Conservation (phyloP, 129 eudicot genomes). For the Tagetes patula region DNA sequence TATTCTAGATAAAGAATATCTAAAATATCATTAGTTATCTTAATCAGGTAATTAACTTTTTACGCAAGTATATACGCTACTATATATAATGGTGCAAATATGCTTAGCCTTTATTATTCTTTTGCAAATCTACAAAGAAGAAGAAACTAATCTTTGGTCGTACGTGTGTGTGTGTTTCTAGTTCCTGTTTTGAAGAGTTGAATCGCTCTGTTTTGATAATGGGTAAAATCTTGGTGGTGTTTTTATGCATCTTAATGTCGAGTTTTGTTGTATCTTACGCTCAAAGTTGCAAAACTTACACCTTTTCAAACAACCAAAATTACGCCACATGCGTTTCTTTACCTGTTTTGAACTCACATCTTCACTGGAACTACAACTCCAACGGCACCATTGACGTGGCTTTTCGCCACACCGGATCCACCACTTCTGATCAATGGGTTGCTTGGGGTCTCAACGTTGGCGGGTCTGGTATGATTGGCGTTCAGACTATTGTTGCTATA, state of each 20-base stretch:
- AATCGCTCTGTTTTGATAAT: neutral
- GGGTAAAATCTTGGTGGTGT: constrained; percentile 32
- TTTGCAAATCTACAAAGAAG: too few species aligned
- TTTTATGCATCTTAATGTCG: constrained; percentile 31
- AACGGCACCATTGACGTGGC: constrained; percentile 66
- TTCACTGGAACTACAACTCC: constrained; percentile 67
- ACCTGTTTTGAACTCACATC: constrained; percentile 48
- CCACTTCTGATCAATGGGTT: constrained; percentile 54
- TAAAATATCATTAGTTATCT: too few species aligned
- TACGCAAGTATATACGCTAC: too few species aligned
- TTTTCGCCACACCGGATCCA: constrained; percentile 51
- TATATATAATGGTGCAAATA: too few species aligned
- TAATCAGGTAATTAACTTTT: too few species aligned
- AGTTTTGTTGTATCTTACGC: constrained; percentile 34
- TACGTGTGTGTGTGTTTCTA: too few species aligned
- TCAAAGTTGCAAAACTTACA: constrained; percentile 36
- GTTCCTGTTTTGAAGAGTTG: neutral
- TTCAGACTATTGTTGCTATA: constrained; percentile 64
- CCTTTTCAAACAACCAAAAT: constrained; percentile 39
- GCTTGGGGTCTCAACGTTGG: constrained; percentile 62
- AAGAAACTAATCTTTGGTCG: too few species aligned
- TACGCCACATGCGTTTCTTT: constrained; percentile 47
- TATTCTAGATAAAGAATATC: too few species aligned
- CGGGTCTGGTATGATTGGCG: constrained; percentile 46
- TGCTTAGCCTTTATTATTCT: too few species aligned